Evolutionary conservation across 192 early-diverging fungal species (phyloP), one percentile per base, ranked within the genome.

Genomic region (Podila horticola): DNA sequence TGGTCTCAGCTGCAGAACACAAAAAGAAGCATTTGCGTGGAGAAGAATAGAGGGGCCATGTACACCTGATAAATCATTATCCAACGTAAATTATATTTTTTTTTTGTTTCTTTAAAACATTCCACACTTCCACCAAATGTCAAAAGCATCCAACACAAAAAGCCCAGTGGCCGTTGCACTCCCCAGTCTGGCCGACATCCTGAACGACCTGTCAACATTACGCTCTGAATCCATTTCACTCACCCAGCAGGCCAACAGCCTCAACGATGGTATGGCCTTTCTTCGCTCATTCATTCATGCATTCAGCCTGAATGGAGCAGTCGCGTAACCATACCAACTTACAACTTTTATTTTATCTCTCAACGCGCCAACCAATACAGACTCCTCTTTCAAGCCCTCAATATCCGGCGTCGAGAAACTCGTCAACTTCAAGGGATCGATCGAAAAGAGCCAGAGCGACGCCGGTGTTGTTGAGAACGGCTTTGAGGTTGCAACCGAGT

Each of bases 1-100:
- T 77, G 68, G 85, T 87, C 10, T 82, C 81, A 30, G 86, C 89
- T 5, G 86, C 79, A 19, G 84, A 87, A n/a, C 89, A 90, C 70
- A 90, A 90, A 74, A 83, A 84, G 30, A 76, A 83, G 58, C 70
- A 83, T 61, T 73, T 87, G 9, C 75, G 77, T 24, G 74, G 68
- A 20, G 73, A 58, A 17, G 71, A 75, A 51, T 62, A 71, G 7
- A 45, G 1, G 7, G 0, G 10, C 29, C 26, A 29, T 55, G 52
- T 36, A 7, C 9, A 7, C 34, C 9, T 36, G 34, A 36, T 10
- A 36, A 36, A 36, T 36, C 34, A 36, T 8, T 36, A 10, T 1
- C 33, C 0, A 36, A 9, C 10, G 1, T 36, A 10, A 55, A 55
- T 24, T 55, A 24, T 9, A 24, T 0, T 55, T 55, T 22, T 55